Base-by-base conservation (phyloP, 768 basidiomycete species). In the Xanthoconium stramineum region DNA sequence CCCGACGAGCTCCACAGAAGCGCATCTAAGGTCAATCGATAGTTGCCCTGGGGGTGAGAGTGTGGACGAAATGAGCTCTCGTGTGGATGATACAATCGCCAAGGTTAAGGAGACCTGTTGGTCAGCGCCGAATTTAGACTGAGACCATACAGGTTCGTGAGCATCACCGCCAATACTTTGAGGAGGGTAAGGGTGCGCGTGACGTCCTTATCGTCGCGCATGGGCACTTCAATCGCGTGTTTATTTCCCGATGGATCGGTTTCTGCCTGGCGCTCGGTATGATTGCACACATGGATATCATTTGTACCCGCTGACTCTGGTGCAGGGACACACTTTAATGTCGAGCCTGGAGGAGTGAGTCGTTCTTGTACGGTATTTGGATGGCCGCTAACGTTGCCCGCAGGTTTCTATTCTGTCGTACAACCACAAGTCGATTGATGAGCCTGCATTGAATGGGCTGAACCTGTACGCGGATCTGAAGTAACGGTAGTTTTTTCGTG, bases 141-240 rank as follows among this genome's bases (percentile, higher is more conserved):
- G 47, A 61, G 49, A 24, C 19, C 19, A 36, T 35, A 19, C 60
- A 91, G 86, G 83, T 91, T 55, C 83, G 83, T 12, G 83, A 88
- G 64, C 82, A 88, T 65, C 90, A 93, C 63, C 78, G 79, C 53
- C 70, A 80, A 62, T 91, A 88, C 69, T 76, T 81, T 45, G 88
- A 91, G 62, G 81, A 87, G 47, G 83, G 83, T 2, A 73, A 78
- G 17, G 79, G 85, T 52, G 79, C 81, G 20, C 81, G 89, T 20
- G 93, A 97, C 63, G 86, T 94, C 11, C 80, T 95, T 56, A 88
- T 98, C 65, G 84, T 98, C 57, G 91, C 93, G 1, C 95, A 98
- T 70, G 94, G 89, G 1, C 89, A 94, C 71, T 83, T 84, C 69
- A 90, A 81, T 52, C 82, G 89, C 39, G 80, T 82, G 46, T 76